Evolutionary conservation across 78 protist species (phyloP).

Genomic region (Emiliania huxleyi): DNA sequence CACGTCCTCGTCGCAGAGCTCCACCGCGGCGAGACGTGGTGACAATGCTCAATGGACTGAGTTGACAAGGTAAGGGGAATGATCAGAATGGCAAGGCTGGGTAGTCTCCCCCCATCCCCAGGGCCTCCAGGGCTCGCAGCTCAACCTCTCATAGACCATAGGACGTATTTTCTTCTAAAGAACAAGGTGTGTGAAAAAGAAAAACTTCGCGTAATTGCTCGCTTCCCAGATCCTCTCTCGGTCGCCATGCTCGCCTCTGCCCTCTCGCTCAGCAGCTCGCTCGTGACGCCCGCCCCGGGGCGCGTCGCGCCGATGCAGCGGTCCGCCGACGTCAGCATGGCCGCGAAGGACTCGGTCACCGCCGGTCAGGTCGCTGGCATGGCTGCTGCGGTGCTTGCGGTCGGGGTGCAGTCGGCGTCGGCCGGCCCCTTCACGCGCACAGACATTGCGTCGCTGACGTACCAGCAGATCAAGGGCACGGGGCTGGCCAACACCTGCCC

Average conservation of each 20-base stretch:
- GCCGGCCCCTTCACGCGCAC: slow-evolving; percentile 14
- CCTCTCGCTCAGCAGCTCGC: not conserved
- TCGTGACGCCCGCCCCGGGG: not conserved
- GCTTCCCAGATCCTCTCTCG: not conserved
- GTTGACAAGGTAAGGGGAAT: too few relatives aligned
- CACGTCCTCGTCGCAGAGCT: too few relatives aligned
- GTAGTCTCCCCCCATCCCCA: too few relatives aligned
- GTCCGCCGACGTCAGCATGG: not conserved
- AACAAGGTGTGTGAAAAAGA: too few relatives aligned
- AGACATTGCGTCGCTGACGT: slow-evolving; percentile 18
- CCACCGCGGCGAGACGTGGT: too few relatives aligned
- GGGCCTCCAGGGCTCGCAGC: too few relatives aligned
- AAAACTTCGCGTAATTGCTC: too few relatives aligned
- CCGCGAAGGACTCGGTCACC: not conserved
- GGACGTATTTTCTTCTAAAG: too few relatives aligned
- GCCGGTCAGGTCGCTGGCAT: not conserved
- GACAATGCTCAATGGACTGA: too few relatives aligned
- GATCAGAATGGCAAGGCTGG: too few relatives aligned
- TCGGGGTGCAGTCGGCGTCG: not conserved
- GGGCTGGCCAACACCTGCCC: slow-evolving; percentile 60
- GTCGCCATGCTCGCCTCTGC: not conserved
- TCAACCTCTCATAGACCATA: too few relatives aligned
- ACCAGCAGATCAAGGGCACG: slow-evolving; percentile 53
- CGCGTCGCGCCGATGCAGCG: slow-evolving; percentile 1
- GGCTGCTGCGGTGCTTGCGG: not conserved